Base-by-base conservation (phyloP, 208 protist genomes). In the Naegleria gruberi region DNA sequence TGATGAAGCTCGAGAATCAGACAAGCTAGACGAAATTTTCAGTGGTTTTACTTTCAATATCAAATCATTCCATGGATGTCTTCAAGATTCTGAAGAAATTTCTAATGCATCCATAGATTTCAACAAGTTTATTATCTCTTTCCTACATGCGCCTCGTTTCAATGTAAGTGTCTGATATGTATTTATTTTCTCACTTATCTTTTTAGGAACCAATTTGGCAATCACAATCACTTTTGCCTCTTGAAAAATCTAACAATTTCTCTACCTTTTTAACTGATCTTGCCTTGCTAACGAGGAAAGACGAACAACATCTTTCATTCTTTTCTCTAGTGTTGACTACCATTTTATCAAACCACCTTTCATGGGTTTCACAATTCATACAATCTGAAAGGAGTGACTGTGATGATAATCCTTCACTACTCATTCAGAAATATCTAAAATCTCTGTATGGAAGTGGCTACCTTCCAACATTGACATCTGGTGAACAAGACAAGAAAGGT, bases 71-170 rank as follows among this genome's bases (percentile, higher is more conserved):
- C 30, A 86, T 23, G 17, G 34, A 42, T 42, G 15, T 26, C n/a
- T 86, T 10, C 82, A 86, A 86, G 34, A 23, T 19, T 15, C 8
- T 47, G 43, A 42, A 30, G 82, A 86, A 30, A 46, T 86, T 37
- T 47, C 30, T 15, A 86, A 86, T 2, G 15, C 82, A 37, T 23
- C 82, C 10, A 86, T 30, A 46, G 82, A 86, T 10, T 86, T 86
- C n/a, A 30, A 86, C 17, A 43, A 30, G 17, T 86, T 86, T 46
- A 47, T 86, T n/a, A 46, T 86, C 30, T 86, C 82, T 45, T 86
- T 86, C 41, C 4, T 86, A 17, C 82, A 86, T 15, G 34, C 82
- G 4, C 82, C 82, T 47, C 15, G 82, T 4, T 37, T 86, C n/a
- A 10, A 65, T 65, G 51, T 65, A 65, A 65, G 51, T 65, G 4